phyloP scores from a whole-genome alignment of 78 protist species.

The Dictyostelium purpureum region DNA sequence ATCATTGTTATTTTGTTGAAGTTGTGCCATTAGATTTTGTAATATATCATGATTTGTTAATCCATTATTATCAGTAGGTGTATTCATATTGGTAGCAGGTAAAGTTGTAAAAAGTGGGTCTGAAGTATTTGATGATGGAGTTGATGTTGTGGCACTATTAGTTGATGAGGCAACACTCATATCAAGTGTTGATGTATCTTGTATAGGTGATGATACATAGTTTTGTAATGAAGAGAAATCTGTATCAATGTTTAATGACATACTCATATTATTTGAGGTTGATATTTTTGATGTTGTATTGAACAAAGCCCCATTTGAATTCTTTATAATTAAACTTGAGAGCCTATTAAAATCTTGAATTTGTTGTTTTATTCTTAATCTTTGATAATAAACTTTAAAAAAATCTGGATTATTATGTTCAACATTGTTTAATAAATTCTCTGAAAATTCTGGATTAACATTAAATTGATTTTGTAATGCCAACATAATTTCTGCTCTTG shows the following conservation, averaged over 20 bases:
- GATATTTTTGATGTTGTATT: neutral
- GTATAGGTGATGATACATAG: neutral
- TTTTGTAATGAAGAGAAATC: neutral
- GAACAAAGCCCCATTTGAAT: neutral
- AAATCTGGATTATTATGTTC: constrained; percentile 53
- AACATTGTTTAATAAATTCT: constrained; percentile 11
- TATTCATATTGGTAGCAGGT: too few relatives aligned
- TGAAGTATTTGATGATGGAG: neutral
- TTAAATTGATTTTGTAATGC: constrained; percentile 47
- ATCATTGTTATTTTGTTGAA: too few relatives aligned
- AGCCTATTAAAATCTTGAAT: constrained; percentile 50
- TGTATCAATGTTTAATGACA: neutral
- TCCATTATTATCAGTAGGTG: too few relatives aligned
- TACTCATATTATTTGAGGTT: neutral
- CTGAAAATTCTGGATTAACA: constrained; percentile 45
- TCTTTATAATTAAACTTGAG: constrained; percentile 2
- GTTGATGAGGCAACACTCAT: neutral
- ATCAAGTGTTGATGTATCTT: neutral
- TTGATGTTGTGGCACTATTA: neutral
- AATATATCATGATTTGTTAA: too few relatives aligned
- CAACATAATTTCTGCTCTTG: constrained; percentile 56
- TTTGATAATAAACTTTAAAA: constrained; percentile 30
- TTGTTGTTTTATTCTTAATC: constrained; percentile 60
- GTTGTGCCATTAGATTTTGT: too few relatives aligned
- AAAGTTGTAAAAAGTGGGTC: neutral